Evolutionary conservation across 192 early-diverging fungal species (phyloP).

Genomic region (Cladochytrium replicatum): DNA sequence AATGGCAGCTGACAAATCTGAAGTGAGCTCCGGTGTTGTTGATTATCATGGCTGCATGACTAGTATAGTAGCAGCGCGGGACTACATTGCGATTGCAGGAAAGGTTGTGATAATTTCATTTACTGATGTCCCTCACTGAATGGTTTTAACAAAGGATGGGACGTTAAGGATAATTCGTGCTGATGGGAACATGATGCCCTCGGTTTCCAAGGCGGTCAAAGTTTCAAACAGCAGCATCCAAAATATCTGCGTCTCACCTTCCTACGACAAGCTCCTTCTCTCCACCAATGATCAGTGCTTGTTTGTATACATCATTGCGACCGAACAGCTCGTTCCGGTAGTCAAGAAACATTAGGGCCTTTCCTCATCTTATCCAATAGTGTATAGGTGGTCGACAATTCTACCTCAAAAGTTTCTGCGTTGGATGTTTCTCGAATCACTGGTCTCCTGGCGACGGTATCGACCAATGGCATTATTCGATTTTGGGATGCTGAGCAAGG

Average conservation of each 20-base stretch:
- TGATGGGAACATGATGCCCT: constrained; percentile 6
- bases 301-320: constrained; percentile 9
- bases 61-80: constrained; percentile 17
- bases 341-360: not conserved
- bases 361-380: not conserved
- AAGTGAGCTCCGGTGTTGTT: constrained; percentile 4
- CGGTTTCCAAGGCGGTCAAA: not conserved
- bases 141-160: constrained; percentile 24
- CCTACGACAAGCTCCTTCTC: constrained; percentile 22
- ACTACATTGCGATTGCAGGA: constrained; percentile 26
- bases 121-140: not conserved
- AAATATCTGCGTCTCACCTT: constrained; percentile 27
- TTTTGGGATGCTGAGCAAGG: constrained; percentile 23
- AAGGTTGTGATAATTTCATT: constrained; percentile 13
- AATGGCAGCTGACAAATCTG: constrained; percentile 9
- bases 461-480: constrained; percentile 2
- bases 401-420: not conserved
- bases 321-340: not conserved
- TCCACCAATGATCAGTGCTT: constrained; percentile 10
- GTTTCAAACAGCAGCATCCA: not conserved
- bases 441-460: constrained; percentile 15
- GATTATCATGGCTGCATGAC: constrained; percentile 9
- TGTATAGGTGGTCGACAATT: not conserved
- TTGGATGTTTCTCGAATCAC: constrained; percentile 12
- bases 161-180: constrained; percentile 16